Percentiles rank a stretch among this genome's conserved stretches.
phyloP scores from a whole-genome alignment of 1,139 yeast species.

The Kazachstania sp. region DNA sequence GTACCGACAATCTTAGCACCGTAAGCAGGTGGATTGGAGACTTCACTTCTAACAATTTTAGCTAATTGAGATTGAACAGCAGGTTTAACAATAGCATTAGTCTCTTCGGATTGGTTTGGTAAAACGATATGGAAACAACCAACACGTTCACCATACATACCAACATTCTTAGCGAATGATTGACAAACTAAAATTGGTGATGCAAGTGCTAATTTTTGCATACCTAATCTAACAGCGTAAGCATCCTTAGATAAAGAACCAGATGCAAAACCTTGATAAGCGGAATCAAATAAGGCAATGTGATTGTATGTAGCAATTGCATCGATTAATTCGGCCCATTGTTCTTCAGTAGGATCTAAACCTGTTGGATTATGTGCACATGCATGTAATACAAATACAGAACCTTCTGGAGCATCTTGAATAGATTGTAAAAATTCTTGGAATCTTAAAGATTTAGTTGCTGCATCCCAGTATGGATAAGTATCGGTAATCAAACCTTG shows the following conservation, averaged over 20 bases:
- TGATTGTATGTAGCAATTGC: conserved; percentile 56
- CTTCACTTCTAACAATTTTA: conserved; percentile 70
- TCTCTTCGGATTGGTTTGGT: conserved; percentile 34
- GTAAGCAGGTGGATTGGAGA: conserved; percentile 92
- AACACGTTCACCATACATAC: conserved; percentile 96
- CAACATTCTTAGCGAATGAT: conserved; percentile 96
- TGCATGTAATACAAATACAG: conserved; percentile 80
- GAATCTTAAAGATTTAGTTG: conserved; percentile 54
- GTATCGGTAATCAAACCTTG: conserved; percentile 54
- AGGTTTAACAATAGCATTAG: conserved; percentile 32
- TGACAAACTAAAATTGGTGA: conserved; percentile 70
- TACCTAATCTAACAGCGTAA: conserved; percentile 76
- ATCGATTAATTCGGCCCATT: conserved; percentile 68
- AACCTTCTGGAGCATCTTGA: conserved; percentile 62
- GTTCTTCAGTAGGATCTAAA: conserved; percentile 78
- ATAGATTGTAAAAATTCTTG: conserved; percentile 63
- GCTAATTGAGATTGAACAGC: conserved; percentile 71
- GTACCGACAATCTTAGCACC: conserved; percentile 89
- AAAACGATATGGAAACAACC: conserved; percentile 80
- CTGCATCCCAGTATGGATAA: conserved; percentile 77
- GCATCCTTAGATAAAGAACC: conserved; percentile 83
- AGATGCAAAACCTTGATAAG: conserved; percentile 95
- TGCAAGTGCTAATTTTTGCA: conserved; percentile 37
- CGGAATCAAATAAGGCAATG: conserved; percentile 86
- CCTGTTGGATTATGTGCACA: conserved; percentile 99